These are phyloP conservation scores for Cercophora newfieldiana DNA, from an alignment of 495 filamentous ascomycete genomes.

Conservation along the genomic window DNA sequence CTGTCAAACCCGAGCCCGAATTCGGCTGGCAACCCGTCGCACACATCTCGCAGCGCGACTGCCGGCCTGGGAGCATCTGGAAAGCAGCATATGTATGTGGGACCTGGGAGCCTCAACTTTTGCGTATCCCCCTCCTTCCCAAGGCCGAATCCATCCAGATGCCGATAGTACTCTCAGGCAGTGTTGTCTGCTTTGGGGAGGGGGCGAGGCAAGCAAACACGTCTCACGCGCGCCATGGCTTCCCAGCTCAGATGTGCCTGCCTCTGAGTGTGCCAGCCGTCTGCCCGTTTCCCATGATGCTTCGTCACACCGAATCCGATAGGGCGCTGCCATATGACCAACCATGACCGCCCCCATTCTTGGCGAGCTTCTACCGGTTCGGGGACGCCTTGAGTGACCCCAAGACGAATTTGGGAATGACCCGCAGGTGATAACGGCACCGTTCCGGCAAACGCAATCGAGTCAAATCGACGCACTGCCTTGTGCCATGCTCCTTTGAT, in stretches of 20 bases:
- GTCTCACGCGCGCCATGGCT: neutral
- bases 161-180: neutral
- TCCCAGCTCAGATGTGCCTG: neutral
- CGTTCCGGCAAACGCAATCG: neutral
- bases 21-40: neutral
- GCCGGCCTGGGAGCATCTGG: neutral
- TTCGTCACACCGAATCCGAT: neutral
- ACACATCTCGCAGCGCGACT: neutral
- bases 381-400: neutral
- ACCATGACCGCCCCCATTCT: neutral
- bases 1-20: neutral
- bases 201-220: neutral
- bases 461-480: neutral
- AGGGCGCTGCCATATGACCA: neutral
- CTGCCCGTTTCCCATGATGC: neutral
- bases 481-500: neutral
- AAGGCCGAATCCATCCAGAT: neutral
- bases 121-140: neutral
- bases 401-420: neutral
- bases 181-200: neutral
- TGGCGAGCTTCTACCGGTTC: neutral
- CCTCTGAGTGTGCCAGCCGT: neutral
- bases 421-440: neutral
- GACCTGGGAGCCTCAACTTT: neutral
- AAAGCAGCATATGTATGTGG: neutral